Evolutionary conservation across 192 early-diverging fungal species (phyloP), one percentile per base, ranked within the genome.

Genomic region (Radiomyces spectabilis): DNA sequence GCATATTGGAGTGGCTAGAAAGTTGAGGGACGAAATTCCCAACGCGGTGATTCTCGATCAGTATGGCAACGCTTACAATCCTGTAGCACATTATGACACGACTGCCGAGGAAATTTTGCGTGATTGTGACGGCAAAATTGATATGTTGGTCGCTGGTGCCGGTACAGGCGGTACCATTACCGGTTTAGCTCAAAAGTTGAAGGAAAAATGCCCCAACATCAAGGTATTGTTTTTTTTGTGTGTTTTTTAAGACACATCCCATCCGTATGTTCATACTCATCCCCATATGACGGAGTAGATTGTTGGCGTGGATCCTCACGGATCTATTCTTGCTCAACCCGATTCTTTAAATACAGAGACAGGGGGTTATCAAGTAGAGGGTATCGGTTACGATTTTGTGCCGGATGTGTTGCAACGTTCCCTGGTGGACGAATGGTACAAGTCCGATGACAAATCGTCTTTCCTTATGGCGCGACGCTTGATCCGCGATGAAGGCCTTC

Each of bases 121-220:
- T 43, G 57, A 80, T 19, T 94, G 92, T 65, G 85, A 82, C 58
- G 89, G 91, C 43, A 83, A 95, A 59, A 66, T 98, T 25, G 97
- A 98, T 69, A 93, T 98, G 90, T 81, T 98, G 53, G 91, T 99
- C 15, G 86, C 89, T 46, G 86, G 87, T 38, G 94, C 93, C 21
- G 92, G 97, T 65, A 99, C 97, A 10, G 97, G 97, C 41, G 97
- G 97, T 61, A 99, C 97, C 21, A 90, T 99, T 63, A 86, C 90
- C 6, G 95, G 97, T 40, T 83, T 91, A 62, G 95, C 91, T 24
- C 86, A 84, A 67, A 92, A 89, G 69, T 78, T 99, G 57, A 99
- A 99, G 85, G 94, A 97, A 74, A 83, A 76, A 35, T 87, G 85
- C 71, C 95, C 95, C 37, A 73, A 80, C 44, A 75, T 86, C 65